phyloP scores from a whole-genome alignment of 768 basidiomycete species.

The Hygrophorus russula region DNA sequence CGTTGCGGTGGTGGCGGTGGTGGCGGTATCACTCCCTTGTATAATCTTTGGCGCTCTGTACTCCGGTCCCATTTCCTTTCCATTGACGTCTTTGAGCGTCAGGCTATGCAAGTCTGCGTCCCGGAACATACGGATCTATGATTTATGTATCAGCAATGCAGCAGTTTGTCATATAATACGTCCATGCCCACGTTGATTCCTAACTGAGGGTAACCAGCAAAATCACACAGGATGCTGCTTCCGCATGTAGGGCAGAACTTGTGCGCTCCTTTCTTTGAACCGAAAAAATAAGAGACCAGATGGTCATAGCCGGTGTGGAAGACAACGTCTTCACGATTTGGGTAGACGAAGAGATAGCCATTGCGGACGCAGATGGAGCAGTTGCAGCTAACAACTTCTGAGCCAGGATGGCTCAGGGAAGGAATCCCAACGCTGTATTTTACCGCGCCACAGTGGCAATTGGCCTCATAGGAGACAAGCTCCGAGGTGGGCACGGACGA shows the following conservation, averaged over 20 bases:
- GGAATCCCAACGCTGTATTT: slow-evolving; percentile 9
- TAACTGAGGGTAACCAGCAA: not conserved
- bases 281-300: not conserved
- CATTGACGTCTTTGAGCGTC: not conserved
- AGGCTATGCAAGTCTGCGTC: not conserved
- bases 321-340: not conserved
- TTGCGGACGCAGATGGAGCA: slow-evolving; percentile 6
- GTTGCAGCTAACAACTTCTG: slow-evolving; percentile 4
- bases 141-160: not conserved
- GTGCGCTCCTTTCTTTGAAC: not conserved
- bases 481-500: not conserved
- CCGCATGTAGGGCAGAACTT: not conserved
- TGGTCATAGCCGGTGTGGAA: not conserved
- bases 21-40: no score
- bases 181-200: not conserved
- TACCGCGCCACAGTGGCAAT: slow-evolving; percentile 12
- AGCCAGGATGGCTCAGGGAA: slow-evolving; percentile 3
- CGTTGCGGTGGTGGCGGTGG: not conserved
- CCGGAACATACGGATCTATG: not conserved
- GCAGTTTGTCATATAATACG: not conserved
- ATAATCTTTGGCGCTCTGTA: no score
- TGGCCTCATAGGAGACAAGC: slow-evolving; percentile 9
- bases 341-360: slow-evolving; percentile 11
- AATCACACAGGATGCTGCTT: not conserved
- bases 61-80: no score